phyloP scores from a whole-genome alignment of 345 rosid species.

The Aquilaria yunnanensis region DNA sequence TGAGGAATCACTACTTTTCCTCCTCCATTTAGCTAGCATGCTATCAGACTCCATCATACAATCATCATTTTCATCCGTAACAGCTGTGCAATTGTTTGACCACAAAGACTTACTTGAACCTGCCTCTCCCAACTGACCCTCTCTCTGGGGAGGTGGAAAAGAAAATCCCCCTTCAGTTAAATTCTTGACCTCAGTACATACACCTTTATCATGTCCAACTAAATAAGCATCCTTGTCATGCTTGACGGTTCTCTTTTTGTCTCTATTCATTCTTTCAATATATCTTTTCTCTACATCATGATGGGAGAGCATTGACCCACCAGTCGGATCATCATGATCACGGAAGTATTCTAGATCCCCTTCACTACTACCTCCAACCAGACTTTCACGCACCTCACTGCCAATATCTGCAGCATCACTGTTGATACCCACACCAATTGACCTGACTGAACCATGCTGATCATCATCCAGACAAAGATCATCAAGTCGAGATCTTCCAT shows the following conservation, averaged over 20 bases:
- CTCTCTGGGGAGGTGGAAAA: conserved; percentile 61
- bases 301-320: conserved; percentile 44
- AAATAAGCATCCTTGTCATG: conserved; percentile 35
- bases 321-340: conserved; percentile 54
- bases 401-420: conserved; percentile 96
- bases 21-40: conserved; percentile 71
- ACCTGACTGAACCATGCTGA: conserved; percentile 92
- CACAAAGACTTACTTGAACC: conserved; percentile 63
- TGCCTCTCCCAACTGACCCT: conserved; percentile 44
- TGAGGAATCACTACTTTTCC: conserved; percentile 75
- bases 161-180: conserved; percentile 68
- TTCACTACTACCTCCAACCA: conserved; percentile 90
- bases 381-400: conserved; percentile 82
- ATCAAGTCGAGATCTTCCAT: conserved; percentile 40
- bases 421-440: conserved; percentile 93
- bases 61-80: conserved; percentile 42
- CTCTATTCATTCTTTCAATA: conserved; percentile 35
- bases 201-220: conserved; percentile 44
- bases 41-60: conserved; percentile 52
- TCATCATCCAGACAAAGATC: conserved; percentile 70
- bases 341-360: conserved; percentile 78
- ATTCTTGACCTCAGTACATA: conserved; percentile 34
- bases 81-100: conserved; percentile 49
- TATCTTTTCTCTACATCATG: conserved; percentile 48
- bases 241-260: conserved; percentile 40